phyloP scores from a whole-genome alignment of 2,329 filamentous ascomycete species.

The Graphilbum ipis-grandicollis region DNA sequence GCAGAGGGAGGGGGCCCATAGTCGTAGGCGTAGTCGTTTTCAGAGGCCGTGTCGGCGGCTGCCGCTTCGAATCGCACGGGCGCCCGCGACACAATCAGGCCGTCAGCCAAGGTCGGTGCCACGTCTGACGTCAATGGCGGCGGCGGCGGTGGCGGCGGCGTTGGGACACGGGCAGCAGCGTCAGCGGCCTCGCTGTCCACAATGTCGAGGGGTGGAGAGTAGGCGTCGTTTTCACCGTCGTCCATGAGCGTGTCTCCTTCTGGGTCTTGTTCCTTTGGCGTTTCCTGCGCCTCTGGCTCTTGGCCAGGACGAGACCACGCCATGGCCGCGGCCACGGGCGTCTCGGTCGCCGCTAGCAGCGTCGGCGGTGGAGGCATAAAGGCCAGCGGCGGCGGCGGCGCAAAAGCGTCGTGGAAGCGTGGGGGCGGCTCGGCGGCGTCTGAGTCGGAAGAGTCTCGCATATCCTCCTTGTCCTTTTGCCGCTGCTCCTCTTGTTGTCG shows the following conservation, averaged over 20 bases:
- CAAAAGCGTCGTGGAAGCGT: slow-evolving; percentile 22
- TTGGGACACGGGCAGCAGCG: not conserved
- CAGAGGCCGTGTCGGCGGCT: slow-evolving; percentile 16
- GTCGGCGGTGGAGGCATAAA: not conserved
- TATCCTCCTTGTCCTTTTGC: slow-evolving; percentile 24
- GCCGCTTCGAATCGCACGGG: slow-evolving; percentile 54
- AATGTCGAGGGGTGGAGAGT: not conserved
- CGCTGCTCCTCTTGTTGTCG: slow-evolving; percentile 22
- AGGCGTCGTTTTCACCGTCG: slow-evolving; percentile 48
- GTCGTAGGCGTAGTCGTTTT: slow-evolving; percentile 10
- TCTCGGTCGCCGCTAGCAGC: not conserved
- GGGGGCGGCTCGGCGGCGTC: slow-evolving; percentile 14
- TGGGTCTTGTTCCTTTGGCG: not conserved
- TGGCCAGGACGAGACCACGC: no score
- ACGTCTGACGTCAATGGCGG: slow-evolving; percentile 18
- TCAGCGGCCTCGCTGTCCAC: not conserved
- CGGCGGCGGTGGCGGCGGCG: slow-evolving; percentile 10
- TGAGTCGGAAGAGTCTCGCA: not conserved
- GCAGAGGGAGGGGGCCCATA: slow-evolving; percentile 14
- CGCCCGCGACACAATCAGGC: slow-evolving; percentile 56
- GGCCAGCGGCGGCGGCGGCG: slow-evolving; percentile 23
- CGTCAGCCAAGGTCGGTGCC: slow-evolving; percentile 8
- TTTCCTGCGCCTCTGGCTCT: slow-evolving; percentile 19
- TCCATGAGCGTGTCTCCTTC: slow-evolving; percentile 17
- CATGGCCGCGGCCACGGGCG: not conserved